These are phyloP conservation scores for Plenodomus biglobosus DNA, from an alignment of 2,329 filamentous ascomycete genomes.

Conservation along the genomic window DNA sequence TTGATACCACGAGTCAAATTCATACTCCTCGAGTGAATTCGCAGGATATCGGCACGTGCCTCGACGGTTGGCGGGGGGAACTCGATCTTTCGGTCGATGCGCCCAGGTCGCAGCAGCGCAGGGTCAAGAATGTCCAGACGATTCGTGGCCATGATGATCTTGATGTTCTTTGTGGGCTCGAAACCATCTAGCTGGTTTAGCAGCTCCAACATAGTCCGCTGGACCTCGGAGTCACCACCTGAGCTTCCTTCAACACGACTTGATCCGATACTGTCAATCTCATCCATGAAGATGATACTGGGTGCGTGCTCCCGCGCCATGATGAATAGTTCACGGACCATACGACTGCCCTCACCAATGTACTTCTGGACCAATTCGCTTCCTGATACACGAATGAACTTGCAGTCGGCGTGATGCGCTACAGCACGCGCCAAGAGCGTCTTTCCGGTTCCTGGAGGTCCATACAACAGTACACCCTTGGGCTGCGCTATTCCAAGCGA, in stretches of 20 bases:
- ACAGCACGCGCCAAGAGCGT: slow-evolving; percentile 93
- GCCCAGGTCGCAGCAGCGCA: slow-evolving; percentile 88
- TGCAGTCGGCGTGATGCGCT: slow-evolving; percentile 97
- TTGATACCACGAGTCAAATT: slow-evolving; percentile 98
- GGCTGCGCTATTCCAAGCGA: slow-evolving; percentile 98
- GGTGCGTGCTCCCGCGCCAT: slow-evolving; percentile 98
- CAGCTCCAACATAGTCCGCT: slow-evolving; percentile 97
- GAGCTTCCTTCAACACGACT: slow-evolving; percentile 95
- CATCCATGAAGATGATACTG: slow-evolving; percentile 99
- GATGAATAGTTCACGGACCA: slow-evolving; percentile 98
- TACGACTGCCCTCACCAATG: slow-evolving; percentile 95
- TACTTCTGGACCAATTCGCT: slow-evolving; percentile 98
- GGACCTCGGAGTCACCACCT: slow-evolving; percentile 94
- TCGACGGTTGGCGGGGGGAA: slow-evolving; percentile 97
- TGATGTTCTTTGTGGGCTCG: slow-evolving; percentile 99
- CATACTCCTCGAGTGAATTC: slow-evolving; percentile 98
- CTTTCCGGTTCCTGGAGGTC: slow-evolving; percentile 95
- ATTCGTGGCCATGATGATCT: slow-evolving; percentile 99
- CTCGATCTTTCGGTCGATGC: slow-evolving; percentile 98
- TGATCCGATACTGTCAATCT: slow-evolving; percentile 98
- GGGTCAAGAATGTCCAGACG: slow-evolving; percentile 96
- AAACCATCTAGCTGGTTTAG: slow-evolving; percentile 98
- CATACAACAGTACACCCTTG: slow-evolving; percentile 95
- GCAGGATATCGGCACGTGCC: slow-evolving; percentile 93
- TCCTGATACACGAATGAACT: slow-evolving; percentile 96